These are phyloP conservation scores for Vitis hybrid DNA, from an alignment of 177 flowering plant genomes.

Conservation along the genomic window DNA sequence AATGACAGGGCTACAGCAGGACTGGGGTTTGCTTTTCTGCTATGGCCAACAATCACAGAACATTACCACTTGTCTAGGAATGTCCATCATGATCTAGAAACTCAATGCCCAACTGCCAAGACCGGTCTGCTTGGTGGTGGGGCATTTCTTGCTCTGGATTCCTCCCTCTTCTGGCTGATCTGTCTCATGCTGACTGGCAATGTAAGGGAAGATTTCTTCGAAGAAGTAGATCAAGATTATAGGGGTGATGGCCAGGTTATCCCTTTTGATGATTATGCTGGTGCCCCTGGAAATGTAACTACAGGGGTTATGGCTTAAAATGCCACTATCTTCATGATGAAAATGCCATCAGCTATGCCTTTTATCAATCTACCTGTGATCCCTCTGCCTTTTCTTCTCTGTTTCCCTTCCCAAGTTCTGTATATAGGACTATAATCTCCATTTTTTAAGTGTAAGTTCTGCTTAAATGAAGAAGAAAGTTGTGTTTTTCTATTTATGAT, in stretches of 20 bases:
- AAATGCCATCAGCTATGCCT: too few species aligned
- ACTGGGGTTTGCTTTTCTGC: constrained; percentile 6
- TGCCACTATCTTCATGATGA: too few species aligned
- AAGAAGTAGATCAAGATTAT: not conserved
- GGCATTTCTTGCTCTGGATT: constrained; percentile 17
- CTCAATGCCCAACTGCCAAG: constrained; percentile 25
- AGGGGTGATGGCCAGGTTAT: not conserved
- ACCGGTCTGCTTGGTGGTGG: constrained; percentile 23
- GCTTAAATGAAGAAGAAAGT: too few species aligned
- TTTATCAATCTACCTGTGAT: too few species aligned
- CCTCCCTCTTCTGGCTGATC: constrained; percentile 19
- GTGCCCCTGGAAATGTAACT: not conserved
- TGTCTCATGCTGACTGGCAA: constrained; percentile 18
- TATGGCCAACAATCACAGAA: constrained; percentile 23
- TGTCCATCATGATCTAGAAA: constrained; percentile 8
- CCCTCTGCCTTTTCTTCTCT: too few species aligned
- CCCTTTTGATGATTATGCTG: not conserved
- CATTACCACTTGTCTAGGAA: constrained; percentile 10
- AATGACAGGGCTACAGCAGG: constrained; percentile 11
- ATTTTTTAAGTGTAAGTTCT: too few species aligned
- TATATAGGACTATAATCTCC: too few species aligned
- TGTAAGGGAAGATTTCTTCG: constrained; percentile 20
- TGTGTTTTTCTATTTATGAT: too few species aligned
- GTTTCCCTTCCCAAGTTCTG: too few species aligned
- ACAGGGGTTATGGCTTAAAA: too few species aligned